Evolutionary conservation across 2,329 filamentous ascomycete species (phyloP).

Genomic region (Mycosphaerella arachidis): DNA sequence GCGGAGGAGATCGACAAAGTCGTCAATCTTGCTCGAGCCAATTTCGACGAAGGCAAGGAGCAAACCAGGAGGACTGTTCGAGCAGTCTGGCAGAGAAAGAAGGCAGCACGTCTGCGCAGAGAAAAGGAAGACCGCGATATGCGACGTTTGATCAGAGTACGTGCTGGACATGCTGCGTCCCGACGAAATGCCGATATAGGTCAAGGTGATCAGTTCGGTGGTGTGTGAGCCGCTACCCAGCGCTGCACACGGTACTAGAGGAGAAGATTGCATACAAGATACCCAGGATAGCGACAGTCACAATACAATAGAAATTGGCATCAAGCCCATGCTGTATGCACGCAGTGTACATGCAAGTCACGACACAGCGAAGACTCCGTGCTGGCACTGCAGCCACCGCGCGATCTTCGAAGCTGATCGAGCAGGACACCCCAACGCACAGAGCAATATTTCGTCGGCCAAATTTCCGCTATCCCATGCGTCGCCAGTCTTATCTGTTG

Average conservation of each 20-base stretch:
- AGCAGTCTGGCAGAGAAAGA: conserved; percentile 92
- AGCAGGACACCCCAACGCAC: no score
- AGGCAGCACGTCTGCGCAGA: conserved; percentile 56
- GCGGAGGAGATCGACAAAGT: conserved; percentile 76
- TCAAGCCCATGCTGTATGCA: not conserved
- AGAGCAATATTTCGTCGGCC: no score
- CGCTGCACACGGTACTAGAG: not conserved
- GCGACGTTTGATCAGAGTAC: conserved; percentile 7
- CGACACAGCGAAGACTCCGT: not conserved
- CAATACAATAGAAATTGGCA: not conserved
- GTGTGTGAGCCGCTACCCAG: conserved; percentile 5
- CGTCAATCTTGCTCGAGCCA: conserved; percentile 74
- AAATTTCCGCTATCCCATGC: no score
- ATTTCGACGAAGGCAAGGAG: conserved; percentile 77
- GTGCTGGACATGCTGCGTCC: conserved; percentile 18
- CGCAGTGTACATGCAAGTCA: not conserved
- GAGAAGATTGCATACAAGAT: conserved; percentile 5
- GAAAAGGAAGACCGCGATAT: conserved; percentile 40
- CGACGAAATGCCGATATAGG: conserved; percentile 22
- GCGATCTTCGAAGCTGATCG: not conserved
- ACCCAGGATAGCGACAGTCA: conserved; percentile 1
- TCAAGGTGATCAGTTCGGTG: conserved; percentile 25
- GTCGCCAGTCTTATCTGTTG: no score
- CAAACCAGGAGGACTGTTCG: conserved; percentile 73
- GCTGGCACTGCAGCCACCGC: not conserved